Base-by-base conservation (phyloP, 805 yeast genomes). In the Barnettozyma pratensis region DNA sequence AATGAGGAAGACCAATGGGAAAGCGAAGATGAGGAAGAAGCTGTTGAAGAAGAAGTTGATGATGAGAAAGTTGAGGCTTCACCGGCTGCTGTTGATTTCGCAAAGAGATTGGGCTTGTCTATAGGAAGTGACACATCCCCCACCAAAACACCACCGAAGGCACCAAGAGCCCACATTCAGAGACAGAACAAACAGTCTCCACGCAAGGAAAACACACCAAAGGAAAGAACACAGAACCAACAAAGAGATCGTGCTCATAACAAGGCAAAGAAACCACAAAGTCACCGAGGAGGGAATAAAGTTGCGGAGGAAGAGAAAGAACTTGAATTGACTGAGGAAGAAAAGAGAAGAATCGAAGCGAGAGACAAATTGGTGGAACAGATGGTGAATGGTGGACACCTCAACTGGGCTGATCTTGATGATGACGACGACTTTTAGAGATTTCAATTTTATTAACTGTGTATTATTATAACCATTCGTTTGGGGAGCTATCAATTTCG, bases 371-470 rank as follows among this genome's bases (percentile, higher is more conserved):
- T 45, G 34, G 42, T 52, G 14, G 54, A 56, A 7, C 57, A 54
- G 11, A 42, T 54, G 29, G 50, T 53, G 4, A 46, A 50, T 11
- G 62, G 60, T 27, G 47, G 35, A 9, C 42, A 49, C 26, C 46
- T 57, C 5, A 52, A 56, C 28, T 59, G 63, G 63, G 58, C 61
- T 5, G 57, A 51, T 34, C 44, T 54, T 32, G 60, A 53, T 39
- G 60, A 56, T 44, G 59, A 55, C 39, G 41, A 34, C 29, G 51
- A 47, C 12, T 49, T 45, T 39, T 48, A 37, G 46, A 44, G 19
- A 19, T 19, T 19, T 19, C 19, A 19, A 19, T 19, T 19, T 19
- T 19, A 19, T 19, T 19, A 19, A 19, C 19, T 19, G 19, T 19
- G 19, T 19, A 19, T 19, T 19, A 19, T 19, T 19, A 19, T 19